Percentiles rank a stretch among this genome's conserved stretches.
phyloP scores from a whole-genome alignment of 2,329 filamentous ascomycete genomes.

The Penicillium hesseltinei region DNA sequence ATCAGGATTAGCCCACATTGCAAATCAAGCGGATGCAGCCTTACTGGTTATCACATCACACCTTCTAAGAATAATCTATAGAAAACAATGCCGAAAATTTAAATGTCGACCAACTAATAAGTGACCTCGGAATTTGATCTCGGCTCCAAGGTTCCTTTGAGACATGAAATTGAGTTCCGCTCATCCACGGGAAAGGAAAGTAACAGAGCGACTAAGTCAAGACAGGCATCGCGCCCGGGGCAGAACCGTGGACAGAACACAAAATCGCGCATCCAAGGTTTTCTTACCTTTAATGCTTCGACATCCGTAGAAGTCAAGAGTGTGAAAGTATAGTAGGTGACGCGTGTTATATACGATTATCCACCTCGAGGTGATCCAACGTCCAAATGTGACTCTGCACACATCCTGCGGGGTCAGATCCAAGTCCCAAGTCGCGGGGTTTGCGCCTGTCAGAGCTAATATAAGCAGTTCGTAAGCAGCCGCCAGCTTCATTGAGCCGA shows the following conservation, averaged over 20 bases:
- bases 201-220: constrained; percentile 6
- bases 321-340: neutral
- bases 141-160: neutral
- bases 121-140: neutral
- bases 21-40: neutral
- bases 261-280: neutral
- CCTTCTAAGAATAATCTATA: neutral
- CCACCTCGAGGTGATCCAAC: neutral
- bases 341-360: neutral
- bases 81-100: neutral
- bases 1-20: neutral
- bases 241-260: constrained; percentile 2
- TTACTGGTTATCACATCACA: neutral
- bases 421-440: neutral
- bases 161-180: constrained; percentile 6
- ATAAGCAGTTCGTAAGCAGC: neutral
- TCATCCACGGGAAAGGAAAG: neutral
- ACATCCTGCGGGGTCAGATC: neutral
- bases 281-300: neutral
- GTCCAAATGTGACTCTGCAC: constrained; percentile 9
- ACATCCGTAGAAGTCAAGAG: neutral
- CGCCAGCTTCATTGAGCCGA: neutral
- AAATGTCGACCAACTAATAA: neutral
- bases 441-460: neutral
- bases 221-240: constrained; percentile 16